Conservation (phyloP, 2,329 filamentous ascomycete genomes). For the Emmonsiellopsis sp. region DNA sequence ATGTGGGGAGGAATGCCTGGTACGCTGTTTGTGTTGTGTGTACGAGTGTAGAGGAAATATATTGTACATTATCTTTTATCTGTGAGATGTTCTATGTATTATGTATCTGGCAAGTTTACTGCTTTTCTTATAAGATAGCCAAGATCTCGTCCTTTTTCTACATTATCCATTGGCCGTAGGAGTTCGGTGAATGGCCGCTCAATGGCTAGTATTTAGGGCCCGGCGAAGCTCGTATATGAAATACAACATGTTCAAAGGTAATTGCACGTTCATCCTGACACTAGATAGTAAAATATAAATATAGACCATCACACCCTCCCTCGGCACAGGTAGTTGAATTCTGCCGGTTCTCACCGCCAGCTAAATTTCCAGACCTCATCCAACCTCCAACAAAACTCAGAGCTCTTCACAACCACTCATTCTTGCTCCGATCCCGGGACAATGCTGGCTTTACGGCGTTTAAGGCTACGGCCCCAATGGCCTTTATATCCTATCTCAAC, state of each 20-base stretch:
- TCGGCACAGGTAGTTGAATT: too few species aligned
- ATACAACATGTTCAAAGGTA: too few species aligned
- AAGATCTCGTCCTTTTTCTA: background rate
- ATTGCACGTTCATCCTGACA: too few species aligned
- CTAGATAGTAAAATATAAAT: too few species aligned
- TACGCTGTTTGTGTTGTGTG: background rate
- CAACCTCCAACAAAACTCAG: too few species aligned
- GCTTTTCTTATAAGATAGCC: background rate
- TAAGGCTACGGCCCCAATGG: background rate
- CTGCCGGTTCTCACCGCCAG: too few species aligned
- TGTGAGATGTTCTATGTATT: conserved; percentile 1
- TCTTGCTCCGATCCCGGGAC: background rate
- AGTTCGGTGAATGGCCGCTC: too few species aligned
- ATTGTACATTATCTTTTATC: conserved; percentile 2
- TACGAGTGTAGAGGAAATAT: background rate
- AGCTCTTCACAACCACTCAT: background rate
- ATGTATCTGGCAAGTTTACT: background rate
- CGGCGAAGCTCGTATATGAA: too few species aligned
- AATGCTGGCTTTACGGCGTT: background rate
- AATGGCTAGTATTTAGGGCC: too few species aligned
- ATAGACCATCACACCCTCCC: too few species aligned
- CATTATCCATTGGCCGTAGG: too few species aligned
- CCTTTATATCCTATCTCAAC: background rate
- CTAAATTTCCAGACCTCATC: too few species aligned
- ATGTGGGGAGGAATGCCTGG: background rate